These are phyloP conservation scores for Tricholoma matsutake DNA, from an alignment of 768 basidiomycete genomes.

Conservation along the genomic window DNA sequence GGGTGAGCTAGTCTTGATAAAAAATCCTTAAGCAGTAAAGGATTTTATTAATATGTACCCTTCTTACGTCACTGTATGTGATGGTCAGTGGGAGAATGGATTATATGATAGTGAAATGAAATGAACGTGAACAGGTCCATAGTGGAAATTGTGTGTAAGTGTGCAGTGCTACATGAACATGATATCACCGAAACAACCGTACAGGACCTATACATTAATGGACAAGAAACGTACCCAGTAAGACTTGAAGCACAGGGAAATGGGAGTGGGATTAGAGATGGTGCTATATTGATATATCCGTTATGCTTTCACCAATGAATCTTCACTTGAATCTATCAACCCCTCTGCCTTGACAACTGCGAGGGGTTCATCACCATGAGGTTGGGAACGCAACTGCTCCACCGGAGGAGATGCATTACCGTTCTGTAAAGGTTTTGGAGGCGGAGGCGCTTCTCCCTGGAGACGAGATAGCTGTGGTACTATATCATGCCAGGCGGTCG, in stretches of 20 bases:
- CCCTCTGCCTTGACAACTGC: constrained; percentile 59
- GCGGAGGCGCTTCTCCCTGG: constrained; percentile 46
- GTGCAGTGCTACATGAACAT: constrained; percentile 28
- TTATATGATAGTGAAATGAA: constrained; percentile 18
- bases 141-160: constrained; percentile 19
- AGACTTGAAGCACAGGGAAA: constrained; percentile 16
- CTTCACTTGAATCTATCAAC: constrained; percentile 64
- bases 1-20: constrained; percentile 64
- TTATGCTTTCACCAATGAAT: constrained; percentile 40
- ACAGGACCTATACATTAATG: constrained; percentile 25
- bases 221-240: constrained; percentile 15
- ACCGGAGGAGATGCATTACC: constrained; percentile 42
- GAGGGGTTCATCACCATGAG: constrained; percentile 53
- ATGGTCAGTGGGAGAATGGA: constrained; percentile 6
- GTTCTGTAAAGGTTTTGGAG: constrained; percentile 43
- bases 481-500: background rate
- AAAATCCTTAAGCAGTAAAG: constrained; percentile 13
- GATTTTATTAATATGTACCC: constrained; percentile 11
- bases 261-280: constrained; percentile 13
- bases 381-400: constrained; percentile 47
- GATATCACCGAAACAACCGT: constrained; percentile 25
- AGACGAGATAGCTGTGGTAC: constrained; percentile 6
- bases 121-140: constrained; percentile 18
- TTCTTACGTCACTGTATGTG: constrained; percentile 8
- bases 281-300: constrained; percentile 12